Percentiles rank a stretch among this genome's conserved stretches.
Evolutionary conservation across 768 basidiomycete genomes (phyloP).

Genomic region (Amylocystis lapponica): DNA sequence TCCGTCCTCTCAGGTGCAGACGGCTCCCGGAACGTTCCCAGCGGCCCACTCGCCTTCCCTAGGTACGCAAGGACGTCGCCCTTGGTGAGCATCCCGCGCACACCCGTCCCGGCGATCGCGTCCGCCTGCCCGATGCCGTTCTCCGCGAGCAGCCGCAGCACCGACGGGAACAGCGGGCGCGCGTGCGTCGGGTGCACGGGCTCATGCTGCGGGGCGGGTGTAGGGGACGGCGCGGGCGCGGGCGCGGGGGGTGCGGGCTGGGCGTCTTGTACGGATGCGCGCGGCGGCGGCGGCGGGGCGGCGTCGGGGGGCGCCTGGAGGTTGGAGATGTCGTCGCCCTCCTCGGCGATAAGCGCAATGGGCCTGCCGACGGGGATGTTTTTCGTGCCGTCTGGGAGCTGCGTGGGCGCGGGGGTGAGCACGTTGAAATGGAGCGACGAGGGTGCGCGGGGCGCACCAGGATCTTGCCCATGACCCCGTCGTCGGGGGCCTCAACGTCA

Average conservation of each 20-base stretch:
- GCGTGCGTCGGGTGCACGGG: slow-evolving; percentile 42
- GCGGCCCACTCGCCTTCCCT: slow-evolving; percentile 74
- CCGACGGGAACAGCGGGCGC: slow-evolving; percentile 85
- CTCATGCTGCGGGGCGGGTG: too few relatives aligned
- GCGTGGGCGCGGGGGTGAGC: background rate
- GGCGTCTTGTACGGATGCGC: slow-evolving; percentile 7
- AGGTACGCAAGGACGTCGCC: slow-evolving; percentile 88
- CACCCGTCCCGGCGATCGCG: slow-evolving; percentile 81
- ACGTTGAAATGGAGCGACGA: background rate
- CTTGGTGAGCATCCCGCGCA: slow-evolving; percentile 92
- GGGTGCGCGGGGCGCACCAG: slow-evolving; percentile 42
- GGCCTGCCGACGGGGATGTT: slow-evolving; percentile 81
- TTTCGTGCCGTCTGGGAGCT: slow-evolving; percentile 77
- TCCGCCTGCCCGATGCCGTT: slow-evolving; percentile 50
- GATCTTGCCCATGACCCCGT: slow-evolving; percentile 92
- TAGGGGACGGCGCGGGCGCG: slow-evolving; percentile 7
- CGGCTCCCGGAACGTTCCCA: slow-evolving; percentile 63
- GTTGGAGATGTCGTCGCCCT: slow-evolving; percentile 91
- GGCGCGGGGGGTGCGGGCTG: slow-evolving; percentile 5
- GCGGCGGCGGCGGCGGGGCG: slow-evolving; percentile 17
- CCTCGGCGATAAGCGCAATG: slow-evolving; percentile 91
- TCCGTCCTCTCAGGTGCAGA: slow-evolving; percentile 34
- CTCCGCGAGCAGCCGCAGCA: slow-evolving; percentile 72
- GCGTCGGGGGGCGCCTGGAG: slow-evolving; percentile 56
- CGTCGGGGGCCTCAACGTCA: slow-evolving; percentile 97